Percentiles rank a stretch among this genome's conserved stretches.
Evolutionary conservation across 2,329 filamentous ascomycete species (phyloP).

Genomic region (Botrytis hyacinthi): DNA sequence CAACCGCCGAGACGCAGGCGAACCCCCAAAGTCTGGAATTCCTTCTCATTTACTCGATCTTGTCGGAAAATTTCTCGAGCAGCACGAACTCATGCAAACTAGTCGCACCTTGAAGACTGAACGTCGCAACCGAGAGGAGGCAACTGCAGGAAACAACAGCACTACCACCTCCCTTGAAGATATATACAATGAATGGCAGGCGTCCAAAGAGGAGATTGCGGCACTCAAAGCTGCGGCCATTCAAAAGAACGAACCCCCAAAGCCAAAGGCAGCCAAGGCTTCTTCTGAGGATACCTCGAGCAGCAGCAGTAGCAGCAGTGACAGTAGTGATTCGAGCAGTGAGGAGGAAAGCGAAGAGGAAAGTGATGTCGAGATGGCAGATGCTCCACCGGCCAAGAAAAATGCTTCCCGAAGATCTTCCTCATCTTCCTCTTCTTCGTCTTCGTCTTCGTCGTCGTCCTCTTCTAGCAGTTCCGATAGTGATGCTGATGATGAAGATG

Average conservation of each 20-base stretch:
- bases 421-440: conserved; percentile 40
- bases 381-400: conserved; percentile 39
- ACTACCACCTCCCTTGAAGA: conserved; percentile 39
- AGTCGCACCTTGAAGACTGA: conserved; percentile 63
- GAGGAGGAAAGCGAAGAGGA: conserved; percentile 37
- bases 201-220: conserved; percentile 30
- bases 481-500: conserved; percentile 51
- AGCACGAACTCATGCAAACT: conserved; percentile 62
- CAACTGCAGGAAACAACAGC: conserved; percentile 46
- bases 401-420: conserved; percentile 34
- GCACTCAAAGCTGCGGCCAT: conserved; percentile 15
- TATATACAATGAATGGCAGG: conserved; percentile 43
- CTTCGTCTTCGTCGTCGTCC: conserved; percentile 38
- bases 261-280: conserved; percentile 31
- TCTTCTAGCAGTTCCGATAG: conserved; percentile 47
- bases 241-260: conserved; percentile 23
- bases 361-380: conserved; percentile 41
- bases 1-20: conserved; percentile 31
- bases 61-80: conserved; percentile 63
- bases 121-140: conserved; percentile 43
- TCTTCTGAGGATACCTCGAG: conserved; percentile 32
- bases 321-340: conserved; percentile 36
- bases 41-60: conserved; percentile 64
- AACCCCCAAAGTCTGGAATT: conserved; percentile 41
- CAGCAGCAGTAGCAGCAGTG: conserved; percentile 34